A percentile compares a stretch with the other conserved stretches of the same genome.
These are phyloP conservation scores for Fusarium mundagurra DNA, from an alignment of 2,329 filamentous ascomycete species.

Conservation along the genomic window DNA sequence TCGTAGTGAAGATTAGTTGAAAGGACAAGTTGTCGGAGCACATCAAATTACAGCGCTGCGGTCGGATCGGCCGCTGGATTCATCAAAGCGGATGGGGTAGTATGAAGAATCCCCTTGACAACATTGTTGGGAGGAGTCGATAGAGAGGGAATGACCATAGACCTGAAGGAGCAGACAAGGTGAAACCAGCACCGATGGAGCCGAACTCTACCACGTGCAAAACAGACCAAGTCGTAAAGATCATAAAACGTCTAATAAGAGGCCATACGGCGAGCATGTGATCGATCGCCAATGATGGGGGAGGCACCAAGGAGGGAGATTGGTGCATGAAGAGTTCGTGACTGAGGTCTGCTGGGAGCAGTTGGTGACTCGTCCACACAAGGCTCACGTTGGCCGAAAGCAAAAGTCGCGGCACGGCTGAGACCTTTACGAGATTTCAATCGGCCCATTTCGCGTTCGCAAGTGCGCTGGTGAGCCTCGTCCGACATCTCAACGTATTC, in stretches of 20 bases:
- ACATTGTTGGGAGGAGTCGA: slow-evolving; percentile 20
- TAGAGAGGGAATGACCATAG: slow-evolving; percentile 32
- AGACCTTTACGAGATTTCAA: slow-evolving; percentile 90
- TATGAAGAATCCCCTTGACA: slow-evolving; percentile 24
- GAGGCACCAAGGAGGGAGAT: slow-evolving; percentile 58
- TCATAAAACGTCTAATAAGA: slow-evolving; percentile 62
- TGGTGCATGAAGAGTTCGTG: slow-evolving; percentile 50
- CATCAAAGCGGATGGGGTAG: slow-evolving; percentile 6
- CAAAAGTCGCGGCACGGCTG: slow-evolving; percentile 90
- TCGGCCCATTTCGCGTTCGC: slow-evolving; percentile 93
- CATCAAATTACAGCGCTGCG: slow-evolving; percentile 18
- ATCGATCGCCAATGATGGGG: slow-evolving; percentile 59
- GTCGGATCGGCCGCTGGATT: slow-evolving; percentile 17
- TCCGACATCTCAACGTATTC: slow-evolving; percentile 98
- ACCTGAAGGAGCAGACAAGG: slow-evolving; percentile 34
- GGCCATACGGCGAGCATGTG: slow-evolving; percentile 68
- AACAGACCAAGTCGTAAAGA: slow-evolving; percentile 40
- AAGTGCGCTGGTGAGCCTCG: slow-evolving; percentile 89
- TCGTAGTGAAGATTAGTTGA: slow-evolving; percentile 28
- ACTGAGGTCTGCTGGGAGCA: slow-evolving; percentile 56
- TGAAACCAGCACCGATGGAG: slow-evolving; percentile 43
- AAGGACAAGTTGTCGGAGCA: slow-evolving; percentile 10
- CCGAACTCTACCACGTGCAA: slow-evolving; percentile 39
- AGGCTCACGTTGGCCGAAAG: slow-evolving; percentile 81
- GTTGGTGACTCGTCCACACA: slow-evolving; percentile 69